Conservation (phyloP, 108 stramenopile species). For the Skeletonema potamos region DNA sequence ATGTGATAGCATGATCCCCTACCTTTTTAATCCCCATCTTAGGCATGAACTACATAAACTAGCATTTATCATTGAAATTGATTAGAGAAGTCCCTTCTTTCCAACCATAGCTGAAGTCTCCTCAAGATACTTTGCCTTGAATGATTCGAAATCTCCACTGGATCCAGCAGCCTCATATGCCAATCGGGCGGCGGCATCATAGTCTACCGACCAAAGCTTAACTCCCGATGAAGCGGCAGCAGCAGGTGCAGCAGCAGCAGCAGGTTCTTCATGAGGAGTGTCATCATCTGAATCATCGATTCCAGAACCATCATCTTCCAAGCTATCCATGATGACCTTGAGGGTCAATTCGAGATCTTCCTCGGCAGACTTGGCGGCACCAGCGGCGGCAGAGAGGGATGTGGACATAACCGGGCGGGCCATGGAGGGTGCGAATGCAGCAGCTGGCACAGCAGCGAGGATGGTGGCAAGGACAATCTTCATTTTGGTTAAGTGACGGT, state of each 20-base stretch:
- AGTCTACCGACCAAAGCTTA: slow-evolving; percentile 44
- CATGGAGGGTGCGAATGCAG: slow-evolving; percentile 35
- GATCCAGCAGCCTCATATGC: slow-evolving; percentile 55
- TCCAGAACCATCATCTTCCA: slow-evolving; percentile 22
- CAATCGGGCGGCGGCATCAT: slow-evolving; percentile 54
- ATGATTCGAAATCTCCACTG: slow-evolving; percentile 51
- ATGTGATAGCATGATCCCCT: not conserved
- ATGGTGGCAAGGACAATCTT: slow-evolving; percentile 27
- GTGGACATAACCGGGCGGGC: slow-evolving; percentile 2
- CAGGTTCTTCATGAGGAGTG: slow-evolving; percentile 8
- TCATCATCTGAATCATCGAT: slow-evolving; percentile 42
- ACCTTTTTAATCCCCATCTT: not conserved
- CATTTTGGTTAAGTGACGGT: slow-evolving; percentile 6
- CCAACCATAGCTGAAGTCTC: slow-evolving; percentile 48
- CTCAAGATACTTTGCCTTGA: slow-evolving; percentile 53
- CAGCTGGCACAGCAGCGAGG: slow-evolving; percentile 26
- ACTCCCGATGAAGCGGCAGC: slow-evolving; percentile 22
- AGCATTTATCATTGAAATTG: not conserved
- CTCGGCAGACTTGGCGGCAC: slow-evolving; percentile 51
- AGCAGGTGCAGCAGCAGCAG: slow-evolving; percentile 4
- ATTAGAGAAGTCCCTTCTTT: slow-evolving; percentile 32
- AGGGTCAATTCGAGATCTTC: slow-evolving; percentile 71
- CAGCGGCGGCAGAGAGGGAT: slow-evolving; percentile 5
- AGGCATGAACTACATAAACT: not conserved
- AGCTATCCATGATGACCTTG: slow-evolving; percentile 43